phyloP scores from a whole-genome alignment of 176 grass and related monocot genomes.

The Cenchrus americanus region DNA sequence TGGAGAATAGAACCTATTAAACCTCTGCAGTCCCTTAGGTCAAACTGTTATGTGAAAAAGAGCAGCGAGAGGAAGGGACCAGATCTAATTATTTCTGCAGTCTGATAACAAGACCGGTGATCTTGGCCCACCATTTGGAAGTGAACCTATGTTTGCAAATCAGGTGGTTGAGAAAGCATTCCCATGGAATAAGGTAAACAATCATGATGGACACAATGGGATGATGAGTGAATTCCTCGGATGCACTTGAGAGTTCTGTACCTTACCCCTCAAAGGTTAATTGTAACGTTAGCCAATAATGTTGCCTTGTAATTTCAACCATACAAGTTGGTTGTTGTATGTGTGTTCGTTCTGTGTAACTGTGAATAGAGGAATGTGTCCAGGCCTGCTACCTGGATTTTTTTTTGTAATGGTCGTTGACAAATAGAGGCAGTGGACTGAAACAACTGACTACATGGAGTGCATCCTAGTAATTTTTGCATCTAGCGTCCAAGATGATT shows the following conservation, averaged over 20 bases:
- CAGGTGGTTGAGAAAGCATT: slow-evolving; percentile 34
- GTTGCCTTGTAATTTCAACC: slow-evolving; percentile 10
- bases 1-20: background rate
- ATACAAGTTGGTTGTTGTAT: background rate
- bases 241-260: background rate
- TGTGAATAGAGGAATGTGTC: slow-evolving; percentile 15
- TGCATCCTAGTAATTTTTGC: background rate
- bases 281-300: slow-evolving; percentile 22
- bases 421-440: background rate
- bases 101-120: slow-evolving; percentile 21
- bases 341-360: background rate
- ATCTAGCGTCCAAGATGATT: background rate
- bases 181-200: background rate
- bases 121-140: background rate
- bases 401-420: background rate
- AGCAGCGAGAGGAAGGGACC: background rate
- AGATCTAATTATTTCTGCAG: background rate
- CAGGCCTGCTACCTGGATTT: background rate
- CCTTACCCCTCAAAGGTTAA: slow-evolving; percentile 1
- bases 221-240: background rate
- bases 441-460: background rate
- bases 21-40: background rate
- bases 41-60: slow-evolving; percentile 15
- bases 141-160: background rate
- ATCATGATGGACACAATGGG: background rate